Percentiles rank a stretch among this genome's conserved stretches.
Conservation (phyloP, 768 basidiomycete species). For the Pisolithus microcarpus region DNA sequence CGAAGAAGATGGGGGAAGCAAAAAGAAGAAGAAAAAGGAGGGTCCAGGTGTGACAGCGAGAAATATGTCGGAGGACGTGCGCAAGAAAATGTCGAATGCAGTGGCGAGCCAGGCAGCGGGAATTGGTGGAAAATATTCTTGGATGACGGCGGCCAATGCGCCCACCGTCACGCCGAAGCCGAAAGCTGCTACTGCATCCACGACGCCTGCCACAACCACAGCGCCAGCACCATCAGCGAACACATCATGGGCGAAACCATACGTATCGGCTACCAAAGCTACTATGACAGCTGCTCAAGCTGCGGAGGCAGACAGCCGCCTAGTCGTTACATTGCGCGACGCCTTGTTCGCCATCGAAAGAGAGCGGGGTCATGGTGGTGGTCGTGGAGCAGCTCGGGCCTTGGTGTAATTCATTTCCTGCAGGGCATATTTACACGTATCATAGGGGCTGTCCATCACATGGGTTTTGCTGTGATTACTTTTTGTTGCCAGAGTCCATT, state of each 20-base stretch:
- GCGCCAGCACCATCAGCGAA: conserved; percentile 24
- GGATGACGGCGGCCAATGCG: conserved; percentile 71
- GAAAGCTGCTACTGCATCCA: conserved; percentile 25
- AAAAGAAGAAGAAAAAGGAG: conserved; percentile 77
- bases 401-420: conserved; percentile 38
- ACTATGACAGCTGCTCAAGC: conserved; percentile 25
- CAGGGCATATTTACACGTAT: background rate
- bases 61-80: conserved; percentile 87
- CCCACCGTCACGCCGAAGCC: conserved; percentile 37
- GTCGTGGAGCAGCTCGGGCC: conserved; percentile 65
- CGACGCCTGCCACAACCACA: conserved; percentile 26
- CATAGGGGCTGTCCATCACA: no score
- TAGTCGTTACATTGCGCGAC: conserved; percentile 64
- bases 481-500: no score
- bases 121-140: conserved; percentile 72
- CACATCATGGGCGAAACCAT: conserved; percentile 54
- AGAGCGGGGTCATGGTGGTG: conserved; percentile 78
- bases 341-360: conserved; percentile 82
- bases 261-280: conserved; percentile 48
- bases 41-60: conserved; percentile 78
- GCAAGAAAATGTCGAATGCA: conserved; percentile 88
- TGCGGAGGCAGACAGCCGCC: conserved; percentile 52
- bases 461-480: no score
- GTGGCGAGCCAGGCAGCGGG: conserved; percentile 88
- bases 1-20: conserved; percentile 55